These are phyloP conservation scores for Pyrenochaeta sp. DNA, from an alignment of 2,329 filamentous ascomycete species.

Conservation along the genomic window DNA sequence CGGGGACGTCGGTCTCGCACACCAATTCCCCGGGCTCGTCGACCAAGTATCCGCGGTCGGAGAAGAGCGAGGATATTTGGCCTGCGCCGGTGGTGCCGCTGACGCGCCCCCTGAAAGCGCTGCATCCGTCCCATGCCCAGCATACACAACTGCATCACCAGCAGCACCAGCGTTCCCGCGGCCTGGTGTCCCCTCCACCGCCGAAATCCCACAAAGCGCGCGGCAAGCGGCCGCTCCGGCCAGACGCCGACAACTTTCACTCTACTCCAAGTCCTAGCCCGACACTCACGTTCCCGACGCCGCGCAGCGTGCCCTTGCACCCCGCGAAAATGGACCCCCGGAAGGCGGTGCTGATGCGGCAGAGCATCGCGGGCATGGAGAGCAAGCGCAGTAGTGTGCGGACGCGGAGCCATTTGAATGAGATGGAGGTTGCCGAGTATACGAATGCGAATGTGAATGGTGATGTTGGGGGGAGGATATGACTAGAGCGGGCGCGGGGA, in stretches of 20 bases:
- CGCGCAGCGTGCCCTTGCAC: slow-evolving; percentile 1
- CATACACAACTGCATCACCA: too few species aligned
- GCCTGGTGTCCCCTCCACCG: slow-evolving; percentile 1
- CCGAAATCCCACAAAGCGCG: slow-evolving; percentile 7
- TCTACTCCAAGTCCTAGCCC: too few species aligned
- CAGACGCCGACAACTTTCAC: slow-evolving; percentile 18
- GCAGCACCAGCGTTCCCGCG: background rate
- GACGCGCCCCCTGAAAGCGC: slow-evolving; percentile 19
- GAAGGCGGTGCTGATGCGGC: slow-evolving; percentile 28
- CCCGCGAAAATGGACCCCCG: slow-evolving; percentile 24
- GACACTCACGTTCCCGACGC: too few species aligned
- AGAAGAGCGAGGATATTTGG: slow-evolving; percentile 20
- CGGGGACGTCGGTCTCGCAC: too few species aligned
- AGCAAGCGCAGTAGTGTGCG: slow-evolving; percentile 39
- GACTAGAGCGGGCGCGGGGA: background rate
- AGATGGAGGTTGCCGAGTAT: slow-evolving; percentile 38
- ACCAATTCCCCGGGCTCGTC: slow-evolving; percentile 27
- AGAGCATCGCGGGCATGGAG: slow-evolving; percentile 24
- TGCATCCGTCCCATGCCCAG: too few species aligned
- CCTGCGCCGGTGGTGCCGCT: slow-evolving; percentile 14
- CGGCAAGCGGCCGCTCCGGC: slow-evolving; percentile 32
- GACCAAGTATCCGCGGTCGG: slow-evolving; percentile 24
- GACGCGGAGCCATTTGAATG: slow-evolving; percentile 36
- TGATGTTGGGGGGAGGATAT: background rate
- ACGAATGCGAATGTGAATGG: slow-evolving; percentile 27